Evolutionary conservation across 2,329 filamentous ascomycete genomes (phyloP).

Genomic region (Sphaerulina musiva): DNA sequence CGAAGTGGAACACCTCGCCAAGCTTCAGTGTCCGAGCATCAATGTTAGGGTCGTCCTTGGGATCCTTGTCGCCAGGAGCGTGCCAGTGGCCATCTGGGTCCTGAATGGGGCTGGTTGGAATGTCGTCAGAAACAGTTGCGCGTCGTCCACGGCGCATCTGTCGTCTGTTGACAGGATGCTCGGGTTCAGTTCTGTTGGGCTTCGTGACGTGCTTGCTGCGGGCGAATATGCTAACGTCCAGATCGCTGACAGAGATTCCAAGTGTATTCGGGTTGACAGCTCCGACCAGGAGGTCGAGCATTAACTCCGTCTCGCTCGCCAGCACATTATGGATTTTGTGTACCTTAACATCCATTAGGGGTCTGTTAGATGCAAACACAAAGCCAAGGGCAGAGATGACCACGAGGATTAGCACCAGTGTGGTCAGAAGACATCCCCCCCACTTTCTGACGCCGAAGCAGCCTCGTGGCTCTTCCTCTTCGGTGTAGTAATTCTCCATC

Average conservation of each 20-base stretch:
- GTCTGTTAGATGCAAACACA: constrained; percentile 85
- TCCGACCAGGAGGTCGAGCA: constrained; percentile 82
- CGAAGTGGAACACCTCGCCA: constrained; percentile 80
- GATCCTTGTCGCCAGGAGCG: constrained; percentile 37
- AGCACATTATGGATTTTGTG: constrained; percentile 81
- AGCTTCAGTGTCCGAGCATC: constrained; percentile 79
- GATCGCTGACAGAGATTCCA: constrained; percentile 73
- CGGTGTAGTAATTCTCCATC: constrained; percentile 37
- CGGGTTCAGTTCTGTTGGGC: constrained; percentile 7
- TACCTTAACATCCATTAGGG: constrained; percentile 71
- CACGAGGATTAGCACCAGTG: constrained; percentile 71
- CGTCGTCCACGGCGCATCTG: constrained; percentile 9
- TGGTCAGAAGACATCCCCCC: constrained; percentile 80
- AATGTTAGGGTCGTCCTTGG: constrained; percentile 47
- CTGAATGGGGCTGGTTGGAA: constrained; percentile 17
- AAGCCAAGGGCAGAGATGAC: constrained; percentile 82
- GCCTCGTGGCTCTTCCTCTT: constrained; percentile 12
- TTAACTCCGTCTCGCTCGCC: constrained; percentile 88
- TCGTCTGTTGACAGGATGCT: not conserved
- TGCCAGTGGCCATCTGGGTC: constrained; percentile 26
- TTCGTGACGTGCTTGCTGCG: constrained; percentile 78
- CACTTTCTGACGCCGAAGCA: constrained; percentile 16
- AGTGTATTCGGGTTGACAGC: constrained; percentile 92
- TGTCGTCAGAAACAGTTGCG: not conserved
- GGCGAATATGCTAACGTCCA: constrained; percentile 89